These are phyloP conservation scores for Rhytidiadelphus loreus DNA, from an alignment of 225 moss, liverwort and hornwort genomes.

Conservation along the genomic window DNA sequence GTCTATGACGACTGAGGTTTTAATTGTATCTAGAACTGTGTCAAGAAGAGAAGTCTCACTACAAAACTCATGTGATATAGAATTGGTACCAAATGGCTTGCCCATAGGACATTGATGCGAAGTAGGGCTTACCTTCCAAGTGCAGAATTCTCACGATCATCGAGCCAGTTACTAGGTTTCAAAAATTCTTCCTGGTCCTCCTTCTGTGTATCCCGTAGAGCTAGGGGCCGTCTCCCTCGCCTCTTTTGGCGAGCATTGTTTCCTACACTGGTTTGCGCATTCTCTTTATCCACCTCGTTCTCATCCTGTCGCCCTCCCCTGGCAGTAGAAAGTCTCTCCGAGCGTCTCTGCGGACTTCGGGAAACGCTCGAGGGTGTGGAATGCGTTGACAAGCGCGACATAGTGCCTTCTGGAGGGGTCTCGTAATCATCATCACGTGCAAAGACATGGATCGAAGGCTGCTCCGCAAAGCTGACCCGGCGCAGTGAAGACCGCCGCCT, in stretches of 20 bases:
- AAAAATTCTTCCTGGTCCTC: constrained; percentile 26
- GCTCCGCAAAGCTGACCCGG: constrained; percentile 51
- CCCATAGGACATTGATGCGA: not conserved
- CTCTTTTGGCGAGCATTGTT: constrained; percentile 14
- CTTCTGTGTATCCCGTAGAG: constrained; percentile 15
- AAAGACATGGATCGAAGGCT: constrained; percentile 49
- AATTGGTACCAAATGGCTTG: not conserved
- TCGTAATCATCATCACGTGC: constrained; percentile 57
- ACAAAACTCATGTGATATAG: not conserved
- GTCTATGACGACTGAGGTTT: not conserved
- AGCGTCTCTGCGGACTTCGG: constrained; percentile 43
- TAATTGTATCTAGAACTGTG: not conserved
- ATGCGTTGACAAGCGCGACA: constrained; percentile 19
- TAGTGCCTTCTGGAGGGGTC: constrained; percentile 54
- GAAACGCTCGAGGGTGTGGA: constrained; percentile 18
- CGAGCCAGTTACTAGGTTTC: constrained; percentile 41
- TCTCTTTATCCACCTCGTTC: constrained; percentile 44
- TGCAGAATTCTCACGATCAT: constrained; percentile 20
- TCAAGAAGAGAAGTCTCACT: not conserved
- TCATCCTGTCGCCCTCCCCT: constrained; percentile 14
- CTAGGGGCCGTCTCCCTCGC: constrained; percentile 31
- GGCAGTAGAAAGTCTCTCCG: constrained; percentile 23
- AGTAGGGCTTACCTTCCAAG: constrained; percentile 23
- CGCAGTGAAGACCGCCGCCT: constrained; percentile 45
- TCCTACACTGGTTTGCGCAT: constrained; percentile 8